phyloP scores from a whole-genome alignment of 345 rosid species.

The Eucalyptus pauciflora region DNA sequence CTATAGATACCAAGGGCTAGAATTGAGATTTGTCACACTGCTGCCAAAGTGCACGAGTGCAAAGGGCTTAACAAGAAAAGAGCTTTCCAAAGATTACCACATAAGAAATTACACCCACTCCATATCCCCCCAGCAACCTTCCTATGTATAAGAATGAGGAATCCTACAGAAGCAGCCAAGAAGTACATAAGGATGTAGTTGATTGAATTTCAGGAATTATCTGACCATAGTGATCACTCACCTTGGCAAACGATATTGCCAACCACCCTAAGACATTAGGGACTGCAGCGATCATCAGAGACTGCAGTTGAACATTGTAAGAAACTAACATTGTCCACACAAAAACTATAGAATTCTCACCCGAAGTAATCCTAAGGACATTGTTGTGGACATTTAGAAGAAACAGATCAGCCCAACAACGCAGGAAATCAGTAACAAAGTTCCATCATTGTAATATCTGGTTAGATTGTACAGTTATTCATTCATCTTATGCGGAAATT shows the following conservation, averaged over 20 bases:
- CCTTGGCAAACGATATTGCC: constrained; percentile 50
- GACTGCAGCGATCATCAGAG: constrained; percentile 67
- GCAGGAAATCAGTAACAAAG: not conserved
- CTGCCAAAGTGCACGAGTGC: not conserved
- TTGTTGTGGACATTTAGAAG: not conserved
- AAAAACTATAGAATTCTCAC: not conserved
- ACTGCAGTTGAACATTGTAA: constrained; percentile 22
- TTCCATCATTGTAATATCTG: not conserved
- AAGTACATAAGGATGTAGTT: not conserved
- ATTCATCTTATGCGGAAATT: not conserved
- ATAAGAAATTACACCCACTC: constrained; percentile 68
- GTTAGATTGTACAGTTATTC: not conserved
- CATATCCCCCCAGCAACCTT: constrained; percentile 69
- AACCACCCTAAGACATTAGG: constrained; percentile 77
- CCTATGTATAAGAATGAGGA: constrained; percentile 62
- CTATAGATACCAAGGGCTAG: constrained; percentile 4
- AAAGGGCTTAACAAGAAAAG: not conserved
- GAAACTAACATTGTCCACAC: constrained; percentile 28
- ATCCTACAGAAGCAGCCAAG: constrained; percentile 24
- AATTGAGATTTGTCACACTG: not conserved
- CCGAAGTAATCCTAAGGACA: not conserved
- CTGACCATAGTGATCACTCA: constrained; percentile 9
- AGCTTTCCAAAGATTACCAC: constrained; percentile 20
- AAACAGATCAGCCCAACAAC: not conserved
- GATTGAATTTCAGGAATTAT: not conserved